phyloP scores from a whole-genome alignment of 805 yeast species.

The Saturnispora silvae region DNA sequence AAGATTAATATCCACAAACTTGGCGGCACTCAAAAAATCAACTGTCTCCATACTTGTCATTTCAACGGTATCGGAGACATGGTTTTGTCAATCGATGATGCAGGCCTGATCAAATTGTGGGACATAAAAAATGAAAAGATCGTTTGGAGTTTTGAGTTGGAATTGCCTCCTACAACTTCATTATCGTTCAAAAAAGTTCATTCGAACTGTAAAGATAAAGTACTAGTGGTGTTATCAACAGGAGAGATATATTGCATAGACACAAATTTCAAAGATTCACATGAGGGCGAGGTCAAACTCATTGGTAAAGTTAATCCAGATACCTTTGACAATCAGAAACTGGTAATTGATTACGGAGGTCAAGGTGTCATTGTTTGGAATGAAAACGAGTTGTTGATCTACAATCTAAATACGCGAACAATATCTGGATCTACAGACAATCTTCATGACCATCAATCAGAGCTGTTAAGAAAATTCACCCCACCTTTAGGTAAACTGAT shows the following conservation, averaged over 20 bases:
- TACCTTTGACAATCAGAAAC: slow-evolving; percentile 8
- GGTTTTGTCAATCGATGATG: slow-evolving; percentile 19
- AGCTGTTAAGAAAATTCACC: slow-evolving; percentile 5
- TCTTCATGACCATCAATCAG: no score
- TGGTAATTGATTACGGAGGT: slow-evolving; percentile 26
- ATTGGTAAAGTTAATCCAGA: slow-evolving; percentile 4
- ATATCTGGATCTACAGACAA: no score
- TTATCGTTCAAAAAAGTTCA: not conserved
- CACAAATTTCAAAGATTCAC: not conserved
- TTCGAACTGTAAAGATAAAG: not conserved
- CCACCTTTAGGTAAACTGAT: slow-evolving; percentile 10
- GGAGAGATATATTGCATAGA: not conserved
- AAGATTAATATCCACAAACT: slow-evolving; percentile 9
- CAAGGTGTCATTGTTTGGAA: slow-evolving; percentile 17
- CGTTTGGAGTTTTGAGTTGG: not conserved
- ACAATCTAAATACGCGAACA: slow-evolving; percentile 14
- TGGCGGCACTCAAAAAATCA: slow-evolving; percentile 5
- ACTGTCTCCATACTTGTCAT: slow-evolving; percentile 8
- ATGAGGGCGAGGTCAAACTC: not conserved
- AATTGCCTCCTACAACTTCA: slow-evolving; percentile 14
- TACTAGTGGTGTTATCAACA: not conserved
- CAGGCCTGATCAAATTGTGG: slow-evolving; percentile 25
- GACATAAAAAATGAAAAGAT: slow-evolving; percentile 19
- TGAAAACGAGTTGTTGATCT: slow-evolving; percentile 14
- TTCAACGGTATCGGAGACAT: not conserved